Base-by-base conservation (phyloP, 2,329 filamentous ascomycete genomes). In the Fusarium penzigii region DNA sequence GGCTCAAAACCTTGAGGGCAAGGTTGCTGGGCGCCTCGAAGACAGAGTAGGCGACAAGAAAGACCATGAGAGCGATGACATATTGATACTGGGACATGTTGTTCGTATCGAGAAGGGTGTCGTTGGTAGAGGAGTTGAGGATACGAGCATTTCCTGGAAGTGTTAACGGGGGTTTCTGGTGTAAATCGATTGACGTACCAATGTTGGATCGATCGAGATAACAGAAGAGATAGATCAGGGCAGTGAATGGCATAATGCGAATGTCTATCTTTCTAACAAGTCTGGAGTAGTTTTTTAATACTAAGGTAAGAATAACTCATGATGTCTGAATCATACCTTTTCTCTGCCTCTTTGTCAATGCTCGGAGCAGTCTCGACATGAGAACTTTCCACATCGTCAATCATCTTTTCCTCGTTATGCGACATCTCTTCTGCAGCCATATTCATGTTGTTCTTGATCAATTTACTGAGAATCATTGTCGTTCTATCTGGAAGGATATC, bases 1-100 rank as follows among this genome's bases (percentile, higher is more conserved):
- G 73, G 3, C 74, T 76, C 3, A 81, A 65, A 9, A 68, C 71
- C 46, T 79, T 77, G 9, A 81, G 73, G 1, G 80, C 67, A 42
- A 74, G 74, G 10, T 71, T 72, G 9, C 75, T 72, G 1, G 76
- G 74, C 29, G 76, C 74, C 48, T 78, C 74, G 8, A 73, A 74
- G 34, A 74, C 72, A 1, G 86, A 78, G 66, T 93, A 93, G 1
- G 86, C 60, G n/a, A 65, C 63, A 10, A 65, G 59, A 20, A 65
- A 65, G 2, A 65, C 58, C 42, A 68, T 70, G 13, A 83, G 74
- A 2, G 62, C 60, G 13, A 82, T 72, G 66, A 87, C 87, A 68
- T 87, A 89, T 64, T 86, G 76, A 17, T 75, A 74, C 16, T 48
- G 51, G 12, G 57, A 56, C 57, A 67, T 65, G 29, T 75, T 71